Evolutionary conservation across 2,329 filamentous ascomycete genomes (phyloP).

Genomic region (Trichoderma arundinaceum): DNA sequence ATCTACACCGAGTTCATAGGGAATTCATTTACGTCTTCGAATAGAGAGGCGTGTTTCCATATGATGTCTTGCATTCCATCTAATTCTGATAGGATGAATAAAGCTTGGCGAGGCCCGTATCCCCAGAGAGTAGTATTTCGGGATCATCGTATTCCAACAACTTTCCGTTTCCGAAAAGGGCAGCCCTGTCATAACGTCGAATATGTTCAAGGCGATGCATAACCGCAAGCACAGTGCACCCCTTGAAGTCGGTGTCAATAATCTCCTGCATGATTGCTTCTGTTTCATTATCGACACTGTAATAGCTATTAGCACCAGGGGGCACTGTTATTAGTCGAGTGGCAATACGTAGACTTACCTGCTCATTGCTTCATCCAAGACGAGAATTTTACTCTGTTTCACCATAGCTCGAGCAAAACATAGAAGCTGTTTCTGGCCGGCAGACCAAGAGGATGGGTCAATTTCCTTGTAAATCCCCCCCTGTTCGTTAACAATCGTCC

Average conservation of each 20-base stretch:
- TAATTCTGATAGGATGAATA: not conserved
- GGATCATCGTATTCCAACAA: conserved; percentile 32
- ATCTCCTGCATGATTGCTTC: conserved; percentile 44
- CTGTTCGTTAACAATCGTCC: conserved; percentile 45
- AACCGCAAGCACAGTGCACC: conserved; percentile 58
- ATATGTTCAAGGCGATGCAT: conserved; percentile 46
- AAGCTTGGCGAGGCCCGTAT: conserved; percentile 31
- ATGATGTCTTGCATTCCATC: not conserved
- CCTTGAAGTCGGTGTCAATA: conserved; percentile 42
- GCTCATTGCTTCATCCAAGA: conserved; percentile 48
- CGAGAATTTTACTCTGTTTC: conserved; percentile 42
- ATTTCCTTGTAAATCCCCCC: conserved; percentile 48
- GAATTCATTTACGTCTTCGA: not conserved
- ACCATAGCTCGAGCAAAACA: conserved; percentile 48
- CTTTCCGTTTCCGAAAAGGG: conserved; percentile 60
- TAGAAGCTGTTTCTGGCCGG: conserved; percentile 54
- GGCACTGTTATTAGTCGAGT: conserved; percentile 2
- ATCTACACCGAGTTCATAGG: not conserved
- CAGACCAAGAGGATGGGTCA: conserved; percentile 42
- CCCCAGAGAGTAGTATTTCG: conserved; percentile 34
- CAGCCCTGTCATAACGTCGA: conserved; percentile 49
- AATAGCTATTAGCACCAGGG: not conserved
- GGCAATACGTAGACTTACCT: conserved; percentile 38
- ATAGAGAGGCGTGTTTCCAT: too few relatives aligned
- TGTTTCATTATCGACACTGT: conserved; percentile 43